Base-by-base conservation (phyloP, 805 yeast species). In the Metschnikowia koreensis region DNA sequence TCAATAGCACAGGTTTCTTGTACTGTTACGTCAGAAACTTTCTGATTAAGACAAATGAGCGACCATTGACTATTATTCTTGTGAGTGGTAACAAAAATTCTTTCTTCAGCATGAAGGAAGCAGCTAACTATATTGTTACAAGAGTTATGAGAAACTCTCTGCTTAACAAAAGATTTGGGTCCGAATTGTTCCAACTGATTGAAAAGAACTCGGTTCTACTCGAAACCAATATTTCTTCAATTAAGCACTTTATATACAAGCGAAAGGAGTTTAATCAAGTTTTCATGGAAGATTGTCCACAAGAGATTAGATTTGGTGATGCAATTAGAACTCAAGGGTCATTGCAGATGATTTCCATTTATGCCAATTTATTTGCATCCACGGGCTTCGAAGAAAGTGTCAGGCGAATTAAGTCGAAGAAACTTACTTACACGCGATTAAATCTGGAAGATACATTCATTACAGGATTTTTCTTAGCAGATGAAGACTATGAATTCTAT, bases 1-100 rank as follows among this genome's bases (percentile, higher is more conserved):
- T 93, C 73, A 93, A 94, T 63, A 72, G 89, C 1, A 83, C 84
- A 56, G 99, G 99, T 9, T 94, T 92, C 61, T 69, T 93, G 6
- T 88, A 94, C 63, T 83, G 90, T 11, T 89, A 87, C 61, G 87
- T 91, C 41, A 84, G 83, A 51, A 61, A 56, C 28, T 61, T 71
- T 36, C 55, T 59, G 17, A 47, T 71, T 36, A 37, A 51, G 51
- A 12, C 58, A 56, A 28, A 47, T 45, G 33, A 47, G 37, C 22
- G 38, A 54, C 72, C 57, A 50, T 67, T 58, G 64, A 67, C 80
- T 3, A 64, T 83, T 12, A 75, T 80, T 2, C 70, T 84, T 17
- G 69, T 83, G 7, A 80, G 87, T 51, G 86, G 91, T 0, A 89
- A 84, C 65, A 87, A 86, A 64, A 88, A 87, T 60, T 76, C 90